phyloP scores from a whole-genome alignment of 2,329 filamentous ascomycete species.

The Cladophialophora carrionii region DNA sequence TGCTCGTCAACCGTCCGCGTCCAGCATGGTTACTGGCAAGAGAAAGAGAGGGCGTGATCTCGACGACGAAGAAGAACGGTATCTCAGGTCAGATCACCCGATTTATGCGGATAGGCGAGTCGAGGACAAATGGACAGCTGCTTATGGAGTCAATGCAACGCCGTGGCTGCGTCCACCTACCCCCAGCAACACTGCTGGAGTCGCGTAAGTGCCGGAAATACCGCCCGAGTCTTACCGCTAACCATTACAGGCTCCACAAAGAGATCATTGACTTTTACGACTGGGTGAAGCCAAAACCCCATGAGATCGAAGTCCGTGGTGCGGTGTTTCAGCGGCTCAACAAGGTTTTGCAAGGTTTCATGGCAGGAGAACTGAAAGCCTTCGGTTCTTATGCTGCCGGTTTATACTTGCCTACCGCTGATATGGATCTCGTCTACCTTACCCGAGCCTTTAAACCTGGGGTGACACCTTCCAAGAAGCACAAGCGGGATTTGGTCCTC shows the following conservation, averaged over 20 bases:
- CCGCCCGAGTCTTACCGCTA: conserved; percentile 7
- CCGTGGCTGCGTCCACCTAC: conserved; percentile 24
- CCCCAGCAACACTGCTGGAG: conserved; percentile 24
- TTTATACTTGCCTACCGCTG: conserved; percentile 74
- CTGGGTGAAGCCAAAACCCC: conserved; percentile 74
- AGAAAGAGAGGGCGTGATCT: conserved; percentile 69
- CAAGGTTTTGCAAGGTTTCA: conserved; percentile 60
- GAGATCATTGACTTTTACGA: conserved; percentile 89
- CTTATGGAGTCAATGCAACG: conserved; percentile 13
- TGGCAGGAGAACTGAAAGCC: conserved; percentile 65
- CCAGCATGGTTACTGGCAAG: conserved; percentile 59
- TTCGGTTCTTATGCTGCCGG: conserved; percentile 97
- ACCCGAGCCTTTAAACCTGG: conserved; percentile 62
- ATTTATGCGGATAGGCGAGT: conserved; percentile 24
- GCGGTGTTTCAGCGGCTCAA: conserved; percentile 73
- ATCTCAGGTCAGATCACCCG: conserved; percentile 40
- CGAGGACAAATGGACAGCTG: conserved; percentile 22
- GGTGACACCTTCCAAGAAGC: conserved; percentile 39
- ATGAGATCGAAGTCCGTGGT: conserved; percentile 74
- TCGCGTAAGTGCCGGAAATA: conserved; percentile 30
- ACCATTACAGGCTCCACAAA: conserved; percentile 71
- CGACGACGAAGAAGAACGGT: conserved; percentile 35
- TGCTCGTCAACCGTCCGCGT: conserved; percentile 46
- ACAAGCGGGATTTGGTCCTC: conserved; percentile 60
- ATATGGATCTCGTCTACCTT: conserved; percentile 91